Percentiles rank a stretch among this genome's conserved stretches.
Evolutionary conservation across 2,329 filamentous ascomycete genomes (phyloP).

Genomic region (Exophiala calicioides): DNA sequence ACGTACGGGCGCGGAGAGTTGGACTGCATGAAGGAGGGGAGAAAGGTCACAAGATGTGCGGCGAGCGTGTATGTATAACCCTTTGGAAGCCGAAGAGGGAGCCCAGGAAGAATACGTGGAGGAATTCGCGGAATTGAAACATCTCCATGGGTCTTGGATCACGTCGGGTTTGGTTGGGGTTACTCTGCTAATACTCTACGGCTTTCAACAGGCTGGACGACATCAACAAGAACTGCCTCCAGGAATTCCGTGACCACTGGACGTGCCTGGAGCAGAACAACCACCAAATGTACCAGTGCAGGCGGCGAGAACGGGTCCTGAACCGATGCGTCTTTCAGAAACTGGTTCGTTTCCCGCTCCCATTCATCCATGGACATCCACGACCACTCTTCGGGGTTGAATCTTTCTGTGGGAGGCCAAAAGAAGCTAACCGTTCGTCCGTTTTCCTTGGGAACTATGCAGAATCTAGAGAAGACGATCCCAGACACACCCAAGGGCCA

Average conservation of each 20-base stretch:
- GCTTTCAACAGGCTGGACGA: slow-evolving; percentile 76
- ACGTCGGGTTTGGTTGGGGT: no score
- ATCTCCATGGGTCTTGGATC: no score
- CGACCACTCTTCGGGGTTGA: background rate
- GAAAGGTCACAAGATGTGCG: slow-evolving; percentile 94
- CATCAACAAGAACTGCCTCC: slow-evolving; percentile 91
- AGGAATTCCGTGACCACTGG: slow-evolving; percentile 92
- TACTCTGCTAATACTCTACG: no score
- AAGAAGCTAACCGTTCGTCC: background rate
- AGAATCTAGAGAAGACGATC: slow-evolving; percentile 81
- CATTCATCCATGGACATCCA: background rate
- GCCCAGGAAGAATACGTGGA: background rate
- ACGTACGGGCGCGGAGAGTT: slow-evolving; percentile 86
- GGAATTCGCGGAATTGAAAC: no score
- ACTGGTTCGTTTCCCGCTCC: slow-evolving; percentile 64
- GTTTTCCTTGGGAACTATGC: slow-evolving; percentile 15
- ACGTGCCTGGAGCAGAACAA: slow-evolving; percentile 96
- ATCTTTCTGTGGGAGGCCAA: background rate
- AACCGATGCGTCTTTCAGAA: slow-evolving; percentile 97
- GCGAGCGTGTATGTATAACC: slow-evolving; percentile 78
- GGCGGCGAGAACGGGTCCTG: slow-evolving; percentile 80
- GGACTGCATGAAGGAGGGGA: slow-evolving; percentile 93
- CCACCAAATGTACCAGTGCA: slow-evolving; percentile 95
- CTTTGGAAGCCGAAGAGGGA: slow-evolving; percentile 15
- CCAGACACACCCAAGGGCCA: slow-evolving; percentile 70